Conservation (phyloP, 495 filamentous ascomycete genomes). For the Margaritispora aquatica region DNA sequence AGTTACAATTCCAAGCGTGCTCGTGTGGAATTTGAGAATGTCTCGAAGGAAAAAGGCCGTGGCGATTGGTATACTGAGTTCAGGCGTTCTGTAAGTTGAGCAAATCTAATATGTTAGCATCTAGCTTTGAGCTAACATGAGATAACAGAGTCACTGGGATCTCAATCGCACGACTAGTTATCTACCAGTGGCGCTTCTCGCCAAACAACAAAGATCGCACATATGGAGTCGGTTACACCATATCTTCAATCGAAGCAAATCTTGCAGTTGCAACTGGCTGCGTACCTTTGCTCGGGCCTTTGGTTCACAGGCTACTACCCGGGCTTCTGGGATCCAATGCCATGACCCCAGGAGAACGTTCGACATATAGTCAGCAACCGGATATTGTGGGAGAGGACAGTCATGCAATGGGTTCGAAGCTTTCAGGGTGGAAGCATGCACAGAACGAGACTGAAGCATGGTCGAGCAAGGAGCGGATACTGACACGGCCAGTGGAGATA, state of each 20-base stretch:
- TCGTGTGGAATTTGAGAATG: slow-evolving; percentile 41
- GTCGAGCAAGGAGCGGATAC: neutral
- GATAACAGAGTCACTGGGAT: no score
- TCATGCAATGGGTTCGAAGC: neutral
- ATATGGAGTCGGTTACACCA: slow-evolving; percentile 31
- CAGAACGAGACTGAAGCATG: neutral
- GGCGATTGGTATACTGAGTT: slow-evolving; percentile 35
- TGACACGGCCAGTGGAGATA: slow-evolving; percentile 1
- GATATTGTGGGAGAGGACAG: neutral
- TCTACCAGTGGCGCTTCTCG: no score
- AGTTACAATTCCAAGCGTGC: slow-evolving; percentile 40
- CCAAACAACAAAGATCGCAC: slow-evolving; percentile 20
- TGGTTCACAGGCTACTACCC: neutral
- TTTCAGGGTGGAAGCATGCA: neutral
- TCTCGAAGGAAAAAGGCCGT: slow-evolving; percentile 35
- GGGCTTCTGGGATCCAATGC: neutral
- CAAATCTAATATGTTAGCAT: no score
- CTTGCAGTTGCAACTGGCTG: slow-evolving; percentile 35
- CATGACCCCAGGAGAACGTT: neutral
- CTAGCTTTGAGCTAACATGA: no score
- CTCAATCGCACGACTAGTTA: no score
- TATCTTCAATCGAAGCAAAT: slow-evolving; percentile 36
- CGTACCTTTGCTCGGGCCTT: slow-evolving; percentile 12
- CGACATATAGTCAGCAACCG: neutral
- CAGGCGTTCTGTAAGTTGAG: slow-evolving; percentile 37